Evolutionary conservation across 441 rosid genomes (phyloP), one percentile per base, ranked within the genome.

Genomic region (Euphorbia celastroides): DNA sequence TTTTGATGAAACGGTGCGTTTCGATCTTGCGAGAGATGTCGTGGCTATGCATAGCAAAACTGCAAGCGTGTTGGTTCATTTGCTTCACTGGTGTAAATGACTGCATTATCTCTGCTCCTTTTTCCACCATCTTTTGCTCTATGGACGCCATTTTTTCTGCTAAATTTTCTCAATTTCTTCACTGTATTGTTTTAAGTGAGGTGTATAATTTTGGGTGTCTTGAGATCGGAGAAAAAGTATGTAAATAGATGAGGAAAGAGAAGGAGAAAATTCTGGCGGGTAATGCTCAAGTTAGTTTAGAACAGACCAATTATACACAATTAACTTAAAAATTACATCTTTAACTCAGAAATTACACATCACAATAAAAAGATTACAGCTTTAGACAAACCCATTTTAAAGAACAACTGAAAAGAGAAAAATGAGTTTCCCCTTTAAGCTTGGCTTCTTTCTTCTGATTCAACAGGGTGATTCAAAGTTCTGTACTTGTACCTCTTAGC

Each of bases 21-120:
- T 84, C 81, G 62, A 89, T 87, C 75, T 87, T 88, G 51, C 96
- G 80, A 34, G 74, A 30, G 85, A 87, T 86, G 60, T 92, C 97
- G 48, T 90, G 85, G 67, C 83, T 76, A 62, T 87, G 84, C 8
- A 77, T 61, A 0, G 96, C 92, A 61, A 91, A 88, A 65, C 83
- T 84, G 70, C 90, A 88, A 22, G 72, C 83, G 36, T 87, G 97
- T 65, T 75, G 83, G 75, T 56, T 80, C 57, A 81, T 81, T 59
- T 86, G 82, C 76, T 84, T 86, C 50, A 87, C 68, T 5, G 92
- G 92, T 65, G 75, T 79, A 67, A 84, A 61, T 12, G 86, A 70
- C 80, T 91, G 92, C 83, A 86, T 16, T 82, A 87, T 75, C 51
- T 70, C 67, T 5, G 90, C 79, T 4, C 86, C 88, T 20, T 77